These are phyloP conservation scores for Calocybe indica DNA, from an alignment of 768 basidiomycete species.

Conservation along the genomic window DNA sequence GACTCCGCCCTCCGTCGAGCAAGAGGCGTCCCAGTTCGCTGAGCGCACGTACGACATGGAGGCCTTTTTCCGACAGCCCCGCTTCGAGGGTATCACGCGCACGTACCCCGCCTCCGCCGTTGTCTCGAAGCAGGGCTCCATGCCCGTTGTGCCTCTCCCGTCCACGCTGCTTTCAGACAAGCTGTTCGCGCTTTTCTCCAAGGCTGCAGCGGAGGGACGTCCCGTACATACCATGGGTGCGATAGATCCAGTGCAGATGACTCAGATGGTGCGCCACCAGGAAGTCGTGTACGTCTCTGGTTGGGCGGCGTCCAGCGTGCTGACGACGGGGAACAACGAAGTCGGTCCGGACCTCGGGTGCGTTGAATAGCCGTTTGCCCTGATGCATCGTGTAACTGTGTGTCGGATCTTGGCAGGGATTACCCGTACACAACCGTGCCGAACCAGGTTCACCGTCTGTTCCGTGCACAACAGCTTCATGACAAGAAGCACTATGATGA, in stretches of 20 bases:
- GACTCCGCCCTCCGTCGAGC: conserved; percentile 48
- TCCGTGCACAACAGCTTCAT: conserved; percentile 88
- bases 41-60: conserved; percentile 58
- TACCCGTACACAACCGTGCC: conserved; percentile 97
- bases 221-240: conserved; percentile 92
- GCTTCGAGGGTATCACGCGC: conserved; percentile 68
- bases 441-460: conserved; percentile 88
- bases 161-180: conserved; percentile 82
- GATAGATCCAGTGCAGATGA: conserved; percentile 92
- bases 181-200: conserved; percentile 62
- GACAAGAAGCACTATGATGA: conserved; percentile 93
- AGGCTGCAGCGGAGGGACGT: conserved; percentile 52
- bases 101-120: conserved; percentile 79
- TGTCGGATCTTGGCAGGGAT: conserved; percentile 42
- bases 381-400: neutral
- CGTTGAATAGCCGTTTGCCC: conserved; percentile 25
- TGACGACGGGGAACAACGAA: conserved; percentile 89
- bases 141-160: conserved; percentile 72
- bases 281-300: conserved; percentile 91
- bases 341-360: conserved; percentile 89
- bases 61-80: conserved; percentile 68
- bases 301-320: conserved; percentile 81
- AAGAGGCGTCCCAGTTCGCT: conserved; percentile 55
- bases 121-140: conserved; percentile 83
- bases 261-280: conserved; percentile 84